These are phyloP conservation scores for Xylariales sp. DNA, from an alignment of 2,329 filamentous ascomycete genomes.

Conservation along the genomic window DNA sequence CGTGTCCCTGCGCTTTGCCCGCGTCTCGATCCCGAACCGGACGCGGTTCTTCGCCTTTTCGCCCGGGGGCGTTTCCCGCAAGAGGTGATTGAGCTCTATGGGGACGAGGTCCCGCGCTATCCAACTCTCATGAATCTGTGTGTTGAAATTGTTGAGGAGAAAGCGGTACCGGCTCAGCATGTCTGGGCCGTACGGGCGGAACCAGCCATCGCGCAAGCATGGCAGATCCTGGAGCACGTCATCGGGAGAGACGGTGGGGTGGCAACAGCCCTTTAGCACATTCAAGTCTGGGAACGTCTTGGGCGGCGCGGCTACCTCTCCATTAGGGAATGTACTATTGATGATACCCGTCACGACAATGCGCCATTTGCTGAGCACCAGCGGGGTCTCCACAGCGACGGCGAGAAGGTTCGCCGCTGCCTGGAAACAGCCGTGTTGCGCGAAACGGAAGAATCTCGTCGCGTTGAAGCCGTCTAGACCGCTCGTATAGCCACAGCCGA, in stretches of 20 bases:
- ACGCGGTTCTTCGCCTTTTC: slow-evolving; percentile 4
- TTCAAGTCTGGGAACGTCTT: slow-evolving; percentile 32
- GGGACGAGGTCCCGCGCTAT: slow-evolving; percentile 40
- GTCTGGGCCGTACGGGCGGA: slow-evolving; percentile 39
- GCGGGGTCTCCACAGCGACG: slow-evolving; percentile 26
- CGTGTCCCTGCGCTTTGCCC: slow-evolving; percentile 28
- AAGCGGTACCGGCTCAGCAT: slow-evolving; percentile 38
- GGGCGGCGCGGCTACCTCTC: slow-evolving; percentile 30
- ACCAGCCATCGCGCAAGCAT: slow-evolving; percentile 38
- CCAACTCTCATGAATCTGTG: slow-evolving; percentile 38
- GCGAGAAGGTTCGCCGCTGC: slow-evolving; percentile 36
- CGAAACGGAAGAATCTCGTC: slow-evolving; percentile 36
- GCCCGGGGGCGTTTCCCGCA: slow-evolving; percentile 25
- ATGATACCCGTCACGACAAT: slow-evolving; percentile 37
- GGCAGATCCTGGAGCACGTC: slow-evolving; percentile 29
- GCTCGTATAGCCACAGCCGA: slow-evolving; percentile 42
- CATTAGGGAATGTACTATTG: slow-evolving; percentile 29
- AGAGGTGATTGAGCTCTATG: slow-evolving; percentile 40
- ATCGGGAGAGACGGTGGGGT: slow-evolving; percentile 38
- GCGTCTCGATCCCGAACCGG: slow-evolving; percentile 30
- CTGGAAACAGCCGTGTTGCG: slow-evolving; percentile 37
- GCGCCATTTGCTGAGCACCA: slow-evolving; percentile 40
- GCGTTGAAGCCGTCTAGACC: slow-evolving; percentile 40
- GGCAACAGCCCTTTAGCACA: slow-evolving; percentile 29
- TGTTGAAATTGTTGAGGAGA: slow-evolving; percentile 41